Evolutionary conservation across 176 grass and related monocot species (phyloP), one percentile per base, ranked within the genome.

Genomic region (Elaeis guineensis): DNA sequence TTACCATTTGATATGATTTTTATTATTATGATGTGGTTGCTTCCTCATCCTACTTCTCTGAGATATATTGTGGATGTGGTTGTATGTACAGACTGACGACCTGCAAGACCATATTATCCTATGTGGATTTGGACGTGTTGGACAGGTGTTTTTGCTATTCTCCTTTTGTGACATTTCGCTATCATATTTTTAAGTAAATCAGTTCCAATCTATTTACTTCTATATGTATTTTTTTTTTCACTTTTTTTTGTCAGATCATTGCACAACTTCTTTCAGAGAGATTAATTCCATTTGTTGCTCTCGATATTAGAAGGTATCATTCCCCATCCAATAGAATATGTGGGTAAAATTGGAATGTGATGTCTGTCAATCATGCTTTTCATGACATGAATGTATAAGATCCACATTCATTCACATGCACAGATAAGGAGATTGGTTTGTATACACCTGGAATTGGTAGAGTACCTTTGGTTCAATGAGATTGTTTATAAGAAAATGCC

Each of bases 101-200:
- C 82, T 98, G 76, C 93, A 98, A 83, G 93, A 78, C 64, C 93
- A 98, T 72, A 98, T 98, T 75, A 98, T 98, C 58, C 89, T 98
- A 61, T 98, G 86, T 72, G 93, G 93, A 54, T 89, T 98, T 81
- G 93, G 93, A 66, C 93, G 93, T 73, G 84, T 92, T 81, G 93
- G 93, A 4, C 93, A 98, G 93, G 93, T 98, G 69, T 17, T 65
- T 70, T 62, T 71, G 21, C 21, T 64, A 18, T n/a, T 62, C 63
- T 79, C 39, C 67, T 66, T 51, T 59, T 82, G 23, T 35, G 61
- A 44, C 35, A 44, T 44, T 44, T 14, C 14, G 35, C 35, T 44
- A 44, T 44, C 35, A 44, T 44, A 14, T 44, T 44, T 44, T 44
- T 14, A 44, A 44, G 35, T 44, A 44, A 44, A 44, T 44, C 11